phyloP scores from a whole-genome alignment of 139 green algal species.

The Pleodorina starrii region DNA sequence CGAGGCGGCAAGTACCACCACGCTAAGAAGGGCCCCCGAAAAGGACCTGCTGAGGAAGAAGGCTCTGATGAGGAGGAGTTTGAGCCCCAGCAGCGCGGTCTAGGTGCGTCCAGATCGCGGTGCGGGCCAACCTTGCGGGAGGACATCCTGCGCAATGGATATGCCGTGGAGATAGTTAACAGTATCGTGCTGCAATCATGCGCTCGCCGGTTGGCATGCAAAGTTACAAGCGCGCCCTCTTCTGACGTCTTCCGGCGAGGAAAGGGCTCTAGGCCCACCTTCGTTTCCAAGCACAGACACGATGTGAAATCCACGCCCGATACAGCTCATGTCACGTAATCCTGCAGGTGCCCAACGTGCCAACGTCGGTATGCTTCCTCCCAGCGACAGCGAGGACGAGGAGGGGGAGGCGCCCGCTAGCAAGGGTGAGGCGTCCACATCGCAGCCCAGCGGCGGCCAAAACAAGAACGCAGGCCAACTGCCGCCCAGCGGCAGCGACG shows the following conservation, averaged over 20 bases:
- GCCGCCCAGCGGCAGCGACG: constrained; percentile 29
- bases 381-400: constrained; percentile 77
- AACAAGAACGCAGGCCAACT: constrained; percentile 40
- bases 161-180: too few relatives aligned
- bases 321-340: too few relatives aligned
- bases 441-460: neutral
- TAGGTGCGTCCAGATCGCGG: constrained; percentile 44
- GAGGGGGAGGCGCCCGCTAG: constrained; percentile 57
- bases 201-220: too few relatives aligned
- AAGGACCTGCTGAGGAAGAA: constrained; percentile 43
- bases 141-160: too few relatives aligned
- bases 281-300: too few relatives aligned
- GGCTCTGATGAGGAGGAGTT: constrained; percentile 47
- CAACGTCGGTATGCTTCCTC: constrained; percentile 83
- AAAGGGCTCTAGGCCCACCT: neutral
- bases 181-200: too few relatives aligned
- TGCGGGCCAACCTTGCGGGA: neutral
- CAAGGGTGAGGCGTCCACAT: constrained; percentile 28
- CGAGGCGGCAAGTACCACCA: constrained; percentile 39
- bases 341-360: constrained; percentile 59
- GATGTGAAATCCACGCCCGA: too few relatives aligned
- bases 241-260: neutral
- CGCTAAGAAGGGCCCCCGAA: constrained; percentile 16
- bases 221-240: too few relatives aligned
- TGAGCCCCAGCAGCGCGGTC: neutral